Conservation (phyloP, 164 flowering plant genomes). For the Stephania yunnanensis region DNA sequence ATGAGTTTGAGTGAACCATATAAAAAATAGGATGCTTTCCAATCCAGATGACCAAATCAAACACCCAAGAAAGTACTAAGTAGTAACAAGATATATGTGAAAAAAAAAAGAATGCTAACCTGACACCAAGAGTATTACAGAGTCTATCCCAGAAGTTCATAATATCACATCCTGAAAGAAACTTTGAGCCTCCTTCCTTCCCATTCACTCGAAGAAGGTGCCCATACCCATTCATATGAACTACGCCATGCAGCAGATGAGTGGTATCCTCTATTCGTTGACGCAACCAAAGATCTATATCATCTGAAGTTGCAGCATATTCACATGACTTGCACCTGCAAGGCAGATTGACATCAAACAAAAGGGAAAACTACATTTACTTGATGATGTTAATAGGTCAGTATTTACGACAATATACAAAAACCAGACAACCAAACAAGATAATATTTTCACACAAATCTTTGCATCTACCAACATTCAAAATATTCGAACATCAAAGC, state of each 20-base stretch:
- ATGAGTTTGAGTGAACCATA: too few relatives aligned
- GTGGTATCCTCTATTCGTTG: conserved; percentile 59
- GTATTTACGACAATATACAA: neutral
- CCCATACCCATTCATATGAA: conserved; percentile 80
- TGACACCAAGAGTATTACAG: conserved; percentile 59
- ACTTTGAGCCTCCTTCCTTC: conserved; percentile 71
- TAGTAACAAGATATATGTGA: neutral
- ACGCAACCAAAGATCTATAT: conserved; percentile 69
- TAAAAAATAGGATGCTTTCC: too few relatives aligned
- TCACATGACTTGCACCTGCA: conserved; percentile 75
- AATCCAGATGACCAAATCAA: neutral
- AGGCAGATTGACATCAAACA: neutral
- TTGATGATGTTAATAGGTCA: neutral
- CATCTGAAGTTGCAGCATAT: conserved; percentile 45
- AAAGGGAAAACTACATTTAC: neutral
- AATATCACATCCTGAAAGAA: conserved; percentile 67
- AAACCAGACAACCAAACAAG: neutral
- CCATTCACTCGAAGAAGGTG: conserved; percentile 90
- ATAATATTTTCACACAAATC: neutral
- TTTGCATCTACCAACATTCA: neutral
- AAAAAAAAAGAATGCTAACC: conserved; percentile 32
- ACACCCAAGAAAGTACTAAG: neutral
- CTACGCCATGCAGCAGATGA: conserved; percentile 78
- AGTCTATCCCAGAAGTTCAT: conserved; percentile 92
- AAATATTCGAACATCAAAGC: neutral